phyloP scores from a whole-genome alignment of 2,329 filamentous ascomycete species.

The Talaromyces sp. region DNA sequence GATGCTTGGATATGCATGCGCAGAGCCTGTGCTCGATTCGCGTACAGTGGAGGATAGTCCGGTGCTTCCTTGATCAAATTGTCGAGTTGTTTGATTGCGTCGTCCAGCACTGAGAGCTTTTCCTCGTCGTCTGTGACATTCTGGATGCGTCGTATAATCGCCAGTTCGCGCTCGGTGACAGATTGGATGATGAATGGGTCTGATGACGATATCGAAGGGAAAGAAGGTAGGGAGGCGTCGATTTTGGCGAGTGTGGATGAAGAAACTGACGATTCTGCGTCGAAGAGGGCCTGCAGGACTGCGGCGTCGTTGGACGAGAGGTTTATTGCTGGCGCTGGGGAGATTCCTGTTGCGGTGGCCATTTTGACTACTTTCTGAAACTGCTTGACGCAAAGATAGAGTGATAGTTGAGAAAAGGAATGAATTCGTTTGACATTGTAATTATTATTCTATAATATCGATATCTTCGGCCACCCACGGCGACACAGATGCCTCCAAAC shows the following conservation, averaged over 20 bases:
- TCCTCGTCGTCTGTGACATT: constrained; percentile 11
- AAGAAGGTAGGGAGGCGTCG: constrained; percentile 33
- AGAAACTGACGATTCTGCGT: constrained; percentile 39
- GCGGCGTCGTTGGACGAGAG: constrained; percentile 42
- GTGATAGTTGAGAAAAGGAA: neutral
- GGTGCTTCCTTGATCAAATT: constrained; percentile 40
- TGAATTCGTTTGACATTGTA: neutral
- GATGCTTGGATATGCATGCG: constrained; percentile 32
- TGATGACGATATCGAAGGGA: constrained; percentile 31
- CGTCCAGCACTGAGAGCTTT: constrained; percentile 18
- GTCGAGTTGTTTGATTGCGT: constrained; percentile 35
- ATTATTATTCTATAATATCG: neutral
- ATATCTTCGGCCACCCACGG: neutral
- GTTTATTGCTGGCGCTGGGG: constrained; percentile 19
- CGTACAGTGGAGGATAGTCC: constrained; percentile 50
- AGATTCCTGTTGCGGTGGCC: constrained; percentile 10
- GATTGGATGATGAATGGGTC: constrained; percentile 23
- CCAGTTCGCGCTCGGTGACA: constrained; percentile 36
- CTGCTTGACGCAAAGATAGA: neutral
- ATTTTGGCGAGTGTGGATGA: constrained; percentile 27
- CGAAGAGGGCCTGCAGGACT: constrained; percentile 43
- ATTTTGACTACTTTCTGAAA: constrained; percentile 1
- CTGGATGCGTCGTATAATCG: constrained; percentile 36
- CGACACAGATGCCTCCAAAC: too few relatives aligned
- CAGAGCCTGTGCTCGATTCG: constrained; percentile 51